Conservation (phyloP, 176 grass and related monocot species). For the Oryza meridionalis region DNA sequence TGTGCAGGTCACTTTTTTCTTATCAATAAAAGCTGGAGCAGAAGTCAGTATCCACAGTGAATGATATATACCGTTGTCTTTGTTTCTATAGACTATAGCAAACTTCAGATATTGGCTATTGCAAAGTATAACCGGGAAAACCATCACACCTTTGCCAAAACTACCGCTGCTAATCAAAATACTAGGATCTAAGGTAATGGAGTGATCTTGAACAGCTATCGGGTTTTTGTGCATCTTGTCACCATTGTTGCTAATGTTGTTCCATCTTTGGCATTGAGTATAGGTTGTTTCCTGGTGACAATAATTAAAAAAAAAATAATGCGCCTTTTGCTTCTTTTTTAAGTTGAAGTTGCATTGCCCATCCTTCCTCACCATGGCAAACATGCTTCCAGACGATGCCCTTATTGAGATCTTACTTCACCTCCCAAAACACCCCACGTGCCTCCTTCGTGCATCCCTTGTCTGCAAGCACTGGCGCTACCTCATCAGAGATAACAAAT, state of each 20-base stretch:
- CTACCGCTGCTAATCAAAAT: too few relatives aligned
- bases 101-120: too few relatives aligned
- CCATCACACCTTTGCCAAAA: too few relatives aligned
- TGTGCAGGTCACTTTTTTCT: too few relatives aligned
- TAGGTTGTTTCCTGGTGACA: not conserved
- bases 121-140: too few relatives aligned
- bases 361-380: not conserved
- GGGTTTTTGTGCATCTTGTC: too few relatives aligned
- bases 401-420: constrained; percentile 35
- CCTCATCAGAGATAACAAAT: constrained; percentile 20
- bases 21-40: too few relatives aligned
- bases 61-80: too few relatives aligned
- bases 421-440: constrained; percentile 32
- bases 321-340: not conserved
- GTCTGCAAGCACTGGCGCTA: constrained; percentile 37
- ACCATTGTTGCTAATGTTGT: not conserved
- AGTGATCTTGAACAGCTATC: too few relatives aligned
- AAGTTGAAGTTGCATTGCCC: not conserved
- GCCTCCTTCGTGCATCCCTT: constrained; percentile 18
- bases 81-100: too few relatives aligned
- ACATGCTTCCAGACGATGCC: constrained; percentile 34
- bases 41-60: too few relatives aligned
- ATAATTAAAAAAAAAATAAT: not conserved
- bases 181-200: too few relatives aligned
- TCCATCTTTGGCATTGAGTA: not conserved